Percentiles rank a stretch among this genome's conserved stretches.
Conservation (phyloP, 495 filamentous ascomycete species). For the Aspergillus homomorphus region DNA sequence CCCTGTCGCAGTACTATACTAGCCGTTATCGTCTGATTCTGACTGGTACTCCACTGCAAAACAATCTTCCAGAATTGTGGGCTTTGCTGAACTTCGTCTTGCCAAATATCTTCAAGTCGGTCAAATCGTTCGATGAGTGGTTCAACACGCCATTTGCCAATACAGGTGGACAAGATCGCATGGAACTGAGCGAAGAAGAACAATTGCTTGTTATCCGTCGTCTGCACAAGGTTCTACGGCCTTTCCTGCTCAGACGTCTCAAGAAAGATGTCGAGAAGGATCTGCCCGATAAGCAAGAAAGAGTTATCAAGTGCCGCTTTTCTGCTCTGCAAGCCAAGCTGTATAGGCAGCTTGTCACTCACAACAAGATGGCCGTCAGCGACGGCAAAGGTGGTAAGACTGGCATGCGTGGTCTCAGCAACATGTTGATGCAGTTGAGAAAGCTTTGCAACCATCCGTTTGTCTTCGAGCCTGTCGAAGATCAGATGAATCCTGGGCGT, state of each 20-base stretch:
- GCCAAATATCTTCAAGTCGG: constrained; percentile 98
- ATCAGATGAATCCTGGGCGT: constrained; percentile 90
- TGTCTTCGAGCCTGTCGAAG: constrained; percentile 95
- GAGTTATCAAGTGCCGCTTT: constrained; percentile 98
- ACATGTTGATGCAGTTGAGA: constrained; percentile 99
- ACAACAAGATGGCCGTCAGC: constrained; percentile 89
- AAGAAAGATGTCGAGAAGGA: constrained; percentile 99
- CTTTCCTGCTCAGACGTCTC: constrained; percentile 94
- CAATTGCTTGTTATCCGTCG: constrained; percentile 96
- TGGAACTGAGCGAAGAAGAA: constrained; percentile 99
- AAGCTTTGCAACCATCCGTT: constrained; percentile 99
- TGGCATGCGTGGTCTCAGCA: constrained; percentile 90
- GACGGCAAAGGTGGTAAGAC: constrained; percentile 96
- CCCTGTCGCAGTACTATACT: constrained; percentile 89
- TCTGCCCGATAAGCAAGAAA: constrained; percentile 95
- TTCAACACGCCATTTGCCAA: constrained; percentile 99
- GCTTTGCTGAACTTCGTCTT: constrained; percentile 96
- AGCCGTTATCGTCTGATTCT: constrained; percentile 94
- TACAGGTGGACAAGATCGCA: constrained; percentile 95
- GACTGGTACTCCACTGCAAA: constrained; percentile 95
- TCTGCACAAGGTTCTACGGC: constrained; percentile 94
- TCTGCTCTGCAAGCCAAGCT: constrained; percentile 89
- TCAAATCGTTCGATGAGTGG: constrained; percentile 99
- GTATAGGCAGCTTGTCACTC: constrained; percentile 93
- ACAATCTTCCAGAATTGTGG: constrained; percentile 96